Percentiles rank a stretch among this genome's conserved stretches.
Evolutionary conservation across 345 rosid species (phyloP).

Genomic region (Limnanthes douglasii): DNA sequence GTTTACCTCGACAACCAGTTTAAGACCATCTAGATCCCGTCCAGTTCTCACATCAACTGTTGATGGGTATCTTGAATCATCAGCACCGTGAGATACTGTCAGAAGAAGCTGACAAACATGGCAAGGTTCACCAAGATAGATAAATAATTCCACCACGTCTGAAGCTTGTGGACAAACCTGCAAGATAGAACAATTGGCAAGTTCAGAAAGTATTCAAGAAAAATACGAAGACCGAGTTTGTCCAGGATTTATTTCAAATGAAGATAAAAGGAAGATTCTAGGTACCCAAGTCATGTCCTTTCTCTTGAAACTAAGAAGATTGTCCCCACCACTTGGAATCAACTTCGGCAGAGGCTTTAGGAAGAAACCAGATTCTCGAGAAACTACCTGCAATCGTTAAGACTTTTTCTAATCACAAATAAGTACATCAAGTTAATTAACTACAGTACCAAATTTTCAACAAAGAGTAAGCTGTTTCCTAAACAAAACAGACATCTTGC

Average conservation of each 20-base stretch:
- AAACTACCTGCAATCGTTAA: constrained; percentile 48
- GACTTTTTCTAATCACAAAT: constrained; percentile 2
- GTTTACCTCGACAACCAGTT: constrained; percentile 77
- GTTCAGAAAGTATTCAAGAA: background rate
- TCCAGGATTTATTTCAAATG: background rate
- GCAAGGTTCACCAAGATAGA: constrained; percentile 90
- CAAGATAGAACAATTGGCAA: constrained; percentile 5
- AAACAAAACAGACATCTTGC: constrained; percentile 4
- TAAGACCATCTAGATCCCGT: constrained; percentile 63
- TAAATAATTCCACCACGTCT: constrained; percentile 72
- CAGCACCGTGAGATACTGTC: constrained; percentile 80
- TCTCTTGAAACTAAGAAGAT: constrained; percentile 66
- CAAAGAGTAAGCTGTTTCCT: constrained; percentile 1
- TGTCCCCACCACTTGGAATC: constrained; percentile 40
- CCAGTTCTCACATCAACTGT: constrained; percentile 85
- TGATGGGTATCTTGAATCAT: constrained; percentile 79
- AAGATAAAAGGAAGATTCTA: constrained; percentile 1
- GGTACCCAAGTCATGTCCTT: constrained; percentile 82
- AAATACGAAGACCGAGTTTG: constrained; percentile 3
- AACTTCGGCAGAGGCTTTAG: constrained; percentile 77
- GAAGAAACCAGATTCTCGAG: constrained; percentile 71
- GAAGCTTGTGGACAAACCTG: constrained; percentile 85
- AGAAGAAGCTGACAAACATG: constrained; percentile 92
- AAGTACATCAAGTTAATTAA: background rate
- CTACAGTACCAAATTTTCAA: constrained; percentile 1